Conservation (phyloP, 441 rosid species). For the Raphanus hybrid region DNA sequence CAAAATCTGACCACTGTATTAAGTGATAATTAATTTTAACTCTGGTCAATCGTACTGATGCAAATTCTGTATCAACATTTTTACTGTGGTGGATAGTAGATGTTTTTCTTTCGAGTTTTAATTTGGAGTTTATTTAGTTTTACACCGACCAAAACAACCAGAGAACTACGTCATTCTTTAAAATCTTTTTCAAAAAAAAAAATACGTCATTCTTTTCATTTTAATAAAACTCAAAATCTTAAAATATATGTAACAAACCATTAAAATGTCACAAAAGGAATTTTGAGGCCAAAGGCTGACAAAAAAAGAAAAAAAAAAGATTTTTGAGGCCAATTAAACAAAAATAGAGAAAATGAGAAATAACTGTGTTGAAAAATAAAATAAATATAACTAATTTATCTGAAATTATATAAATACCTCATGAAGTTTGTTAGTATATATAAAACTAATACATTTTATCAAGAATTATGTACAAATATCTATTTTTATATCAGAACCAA, state of each 20-base stretch:
- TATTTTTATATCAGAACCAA: not conserved
- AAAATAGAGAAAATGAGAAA: not conserved
- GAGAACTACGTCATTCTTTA: no score
- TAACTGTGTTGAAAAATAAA: not conserved
- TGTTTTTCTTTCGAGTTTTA: not conserved
- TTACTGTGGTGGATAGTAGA: not conserved
- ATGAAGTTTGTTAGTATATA: not conserved
- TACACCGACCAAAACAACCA: not conserved
- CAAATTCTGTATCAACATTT: conserved; percentile 16
- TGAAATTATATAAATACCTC: not conserved
- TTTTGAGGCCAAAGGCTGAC: no score
- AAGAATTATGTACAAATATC: not conserved
- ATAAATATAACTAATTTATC: not conserved
- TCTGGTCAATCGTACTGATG: conserved; percentile 3
- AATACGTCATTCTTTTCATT: not conserved
- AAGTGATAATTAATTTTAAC: conserved; percentile 21
- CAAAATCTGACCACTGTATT: conserved; percentile 11
- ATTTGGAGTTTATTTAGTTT: not conserved
- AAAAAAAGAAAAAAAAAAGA: no score
- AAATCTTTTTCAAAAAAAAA: no score
- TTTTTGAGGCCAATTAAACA: no score
- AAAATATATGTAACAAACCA: not conserved
- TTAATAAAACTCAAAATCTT: not conserved
- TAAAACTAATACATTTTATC: not conserved
- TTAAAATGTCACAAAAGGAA: not conserved